Conservation (phyloP, 768 basidiomycete genomes). For the Mycena crocata region DNA sequence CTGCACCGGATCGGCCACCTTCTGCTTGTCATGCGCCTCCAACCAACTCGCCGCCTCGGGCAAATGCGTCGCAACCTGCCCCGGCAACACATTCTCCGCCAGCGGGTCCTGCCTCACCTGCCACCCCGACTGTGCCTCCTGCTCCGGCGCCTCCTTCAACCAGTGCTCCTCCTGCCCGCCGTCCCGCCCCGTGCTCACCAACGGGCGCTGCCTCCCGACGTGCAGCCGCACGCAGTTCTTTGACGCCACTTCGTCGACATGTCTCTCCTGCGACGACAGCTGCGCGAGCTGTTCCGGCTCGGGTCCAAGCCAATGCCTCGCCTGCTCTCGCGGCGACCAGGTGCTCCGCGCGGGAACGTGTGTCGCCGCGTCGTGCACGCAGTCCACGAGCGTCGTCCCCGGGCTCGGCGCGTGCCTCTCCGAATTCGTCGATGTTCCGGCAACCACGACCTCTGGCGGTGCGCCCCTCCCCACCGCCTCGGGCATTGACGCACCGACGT, state of each 20-base stretch:
- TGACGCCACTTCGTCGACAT: slow-evolving; percentile 69
- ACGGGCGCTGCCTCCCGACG: slow-evolving; percentile 81
- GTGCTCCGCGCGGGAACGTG: slow-evolving; percentile 72
- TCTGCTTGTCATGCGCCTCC: slow-evolving; percentile 79
- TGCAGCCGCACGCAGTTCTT: slow-evolving; percentile 79
- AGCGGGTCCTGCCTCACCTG: slow-evolving; percentile 76
- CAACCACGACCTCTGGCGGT: slow-evolving; percentile 58
- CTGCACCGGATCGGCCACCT: slow-evolving; percentile 74
- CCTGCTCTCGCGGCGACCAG: slow-evolving; percentile 61
- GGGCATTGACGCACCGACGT: slow-evolving; percentile 53
- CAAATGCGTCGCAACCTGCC: slow-evolving; percentile 79
- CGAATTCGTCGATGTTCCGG: slow-evolving; percentile 69
- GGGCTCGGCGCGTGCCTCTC: slow-evolving; percentile 85
- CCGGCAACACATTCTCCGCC: slow-evolving; percentile 74
- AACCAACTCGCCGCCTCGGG: slow-evolving; percentile 77
- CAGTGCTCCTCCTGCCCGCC: slow-evolving; percentile 81
- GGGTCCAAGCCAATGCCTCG: slow-evolving; percentile 65
- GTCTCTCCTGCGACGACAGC: slow-evolving; percentile 74
- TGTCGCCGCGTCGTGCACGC: slow-evolving; percentile 69
- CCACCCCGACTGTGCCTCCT: slow-evolving; percentile 86
- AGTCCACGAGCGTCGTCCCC: slow-evolving; percentile 65
- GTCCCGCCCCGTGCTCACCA: slow-evolving; percentile 74
- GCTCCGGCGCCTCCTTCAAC: slow-evolving; percentile 76
- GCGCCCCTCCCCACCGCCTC: slow-evolving; percentile 64
- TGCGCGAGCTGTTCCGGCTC: slow-evolving; percentile 74